Evolutionary conservation across 2,329 filamentous ascomycete genomes (phyloP), one percentile per base, ranked within the genome.

Genomic region (Plenodomus lindquistii): DNA sequence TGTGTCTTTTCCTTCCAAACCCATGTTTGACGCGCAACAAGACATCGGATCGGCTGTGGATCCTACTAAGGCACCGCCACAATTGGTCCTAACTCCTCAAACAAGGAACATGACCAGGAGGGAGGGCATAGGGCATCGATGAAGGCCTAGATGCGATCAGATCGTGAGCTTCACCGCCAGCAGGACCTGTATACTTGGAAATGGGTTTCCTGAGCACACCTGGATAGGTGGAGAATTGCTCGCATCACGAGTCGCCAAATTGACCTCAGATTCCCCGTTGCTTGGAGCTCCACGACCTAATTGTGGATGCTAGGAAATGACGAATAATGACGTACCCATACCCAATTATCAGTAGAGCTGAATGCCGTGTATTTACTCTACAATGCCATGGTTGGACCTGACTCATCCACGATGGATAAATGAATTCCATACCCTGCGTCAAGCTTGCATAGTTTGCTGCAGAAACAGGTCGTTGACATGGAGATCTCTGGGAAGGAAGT

Each of bases 21-120:
- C 20, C 22, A 39, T 40, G 37, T 42, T 39, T 18, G 34, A 45
- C 47, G 42, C 41, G 43, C 29, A 38, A 31, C 20, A 37, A 21
- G 37, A 35, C 31, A 43, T 44, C 29, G 16, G 39, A 52, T 48
- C 45, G 34, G 40, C 40, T 34, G 48, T 21, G 24, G 40, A 54
- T 52, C 43, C n/a, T 36, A 42, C 40, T 42, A 48, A 24, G 38
- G 48, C 50, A 49, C 48, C 52, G 52, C 57, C 50, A 58, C 50
- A 36, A 54, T 54, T 59, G 59, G 53, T 51, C n/a, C n/a, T n/a
- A n/a, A n/a, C n/a, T n/a, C 51, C 44, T 50, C 35, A 53, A 58
- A 29, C 52, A 55, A 34, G 52, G 53, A 31, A 57, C 37, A 27
- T n/a, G 15, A 19, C 34, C 39, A 34, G 18, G 13, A 18, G 40